A percentile compares a stretch with the other conserved stretches of the same genome.
These are phyloP conservation scores for Trichomonas gallinae DNA, from an alignment of 208 protist genomes.

Conservation along the genomic window DNA sequence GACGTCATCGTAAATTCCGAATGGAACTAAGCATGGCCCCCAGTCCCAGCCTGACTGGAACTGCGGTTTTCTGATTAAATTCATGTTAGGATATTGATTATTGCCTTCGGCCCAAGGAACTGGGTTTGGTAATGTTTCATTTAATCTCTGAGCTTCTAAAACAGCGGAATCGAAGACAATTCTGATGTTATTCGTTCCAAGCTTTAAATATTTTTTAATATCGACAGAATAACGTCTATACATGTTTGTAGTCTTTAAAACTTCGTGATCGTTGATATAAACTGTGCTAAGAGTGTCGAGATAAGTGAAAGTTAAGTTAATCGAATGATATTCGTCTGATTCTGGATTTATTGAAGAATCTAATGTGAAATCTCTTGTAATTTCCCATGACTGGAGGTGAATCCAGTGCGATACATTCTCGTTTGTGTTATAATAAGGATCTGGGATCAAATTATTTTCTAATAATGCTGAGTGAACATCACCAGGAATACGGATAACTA, in stretches of 20 bases:
- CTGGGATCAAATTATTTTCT: neutral
- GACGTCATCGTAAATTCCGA: neutral
- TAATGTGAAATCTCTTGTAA: neutral
- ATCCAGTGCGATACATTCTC: neutral
- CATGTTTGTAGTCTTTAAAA: neutral
- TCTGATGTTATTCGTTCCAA: neutral
- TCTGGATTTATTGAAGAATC: neutral
- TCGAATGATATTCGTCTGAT: neutral
- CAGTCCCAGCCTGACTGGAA: conserved; percentile 33
- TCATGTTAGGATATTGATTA: neutral
- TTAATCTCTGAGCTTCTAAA: neutral
- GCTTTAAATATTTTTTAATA: neutral
- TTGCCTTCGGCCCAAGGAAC: neutral
- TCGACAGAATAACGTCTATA: neutral
- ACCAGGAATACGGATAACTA: neutral
- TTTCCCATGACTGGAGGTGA: neutral
- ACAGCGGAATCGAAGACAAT: neutral
- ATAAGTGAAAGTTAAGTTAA: neutral
- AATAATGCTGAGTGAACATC: neutral
- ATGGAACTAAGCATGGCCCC: conserved; percentile 25
- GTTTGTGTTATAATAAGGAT: neutral
- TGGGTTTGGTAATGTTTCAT: neutral
- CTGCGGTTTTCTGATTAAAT: conserved; percentile 17
- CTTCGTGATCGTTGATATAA: neutral
- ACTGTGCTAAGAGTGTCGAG: neutral